Conservation (phyloP, 768 basidiomycete species). For the Boletellus ananas region DNA sequence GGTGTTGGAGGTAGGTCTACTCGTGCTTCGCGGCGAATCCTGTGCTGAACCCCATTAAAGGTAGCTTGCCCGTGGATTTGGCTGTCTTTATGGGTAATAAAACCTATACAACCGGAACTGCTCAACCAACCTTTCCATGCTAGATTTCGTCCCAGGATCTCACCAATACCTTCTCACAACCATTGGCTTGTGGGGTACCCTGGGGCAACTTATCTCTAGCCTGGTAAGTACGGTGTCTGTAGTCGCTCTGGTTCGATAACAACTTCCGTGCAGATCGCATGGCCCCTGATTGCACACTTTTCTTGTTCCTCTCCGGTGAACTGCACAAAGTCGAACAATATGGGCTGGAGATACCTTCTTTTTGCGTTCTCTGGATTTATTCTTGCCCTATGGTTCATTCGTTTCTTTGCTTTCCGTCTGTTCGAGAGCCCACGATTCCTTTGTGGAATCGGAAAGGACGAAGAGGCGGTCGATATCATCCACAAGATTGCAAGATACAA, state of each 20-base stretch:
- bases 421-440: constrained; percentile 58
- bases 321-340: constrained; percentile 46
- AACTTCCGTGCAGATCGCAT: constrained; percentile 42
- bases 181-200: constrained; percentile 56
- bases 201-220: constrained; percentile 51
- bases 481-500: constrained; percentile 51
- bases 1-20: constrained; percentile 43
- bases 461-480: constrained; percentile 46
- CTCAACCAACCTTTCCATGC: constrained; percentile 5
- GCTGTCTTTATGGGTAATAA: constrained; percentile 46
- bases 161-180: constrained; percentile 60
- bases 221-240: constrained; percentile 31
- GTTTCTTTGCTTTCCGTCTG: constrained; percentile 51
- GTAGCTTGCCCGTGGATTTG: constrained; percentile 56
- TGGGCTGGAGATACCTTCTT: constrained; percentile 64
- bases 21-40: not conserved
- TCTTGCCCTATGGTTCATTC: constrained; percentile 47
- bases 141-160: constrained; percentile 49
- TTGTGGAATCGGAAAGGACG: constrained; percentile 50
- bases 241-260: not conserved
- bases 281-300: constrained; percentile 56
- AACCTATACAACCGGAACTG: not conserved
- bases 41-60: constrained; percentile 10
- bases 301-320: constrained; percentile 39
- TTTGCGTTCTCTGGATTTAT: constrained; percentile 51